phyloP scores from a whole-genome alignment of 2,329 filamentous ascomycete species.

The Cordyceps tenuipes region DNA sequence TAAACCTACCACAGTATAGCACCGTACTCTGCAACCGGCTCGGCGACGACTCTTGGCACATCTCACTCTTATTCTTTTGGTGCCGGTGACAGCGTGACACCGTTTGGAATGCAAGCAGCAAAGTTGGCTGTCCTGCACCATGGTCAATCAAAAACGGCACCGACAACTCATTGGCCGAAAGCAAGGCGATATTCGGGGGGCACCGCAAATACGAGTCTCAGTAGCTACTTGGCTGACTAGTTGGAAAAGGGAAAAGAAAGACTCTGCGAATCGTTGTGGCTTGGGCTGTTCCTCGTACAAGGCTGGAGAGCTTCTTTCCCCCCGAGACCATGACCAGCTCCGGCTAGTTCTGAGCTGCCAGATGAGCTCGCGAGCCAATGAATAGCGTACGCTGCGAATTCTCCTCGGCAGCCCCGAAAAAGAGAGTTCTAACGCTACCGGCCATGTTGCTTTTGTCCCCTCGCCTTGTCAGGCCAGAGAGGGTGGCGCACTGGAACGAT shows the following conservation, averaged over 20 bases:
- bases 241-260: neutral
- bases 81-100: too few species aligned
- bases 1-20: too few species aligned
- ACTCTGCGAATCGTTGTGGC: neutral
- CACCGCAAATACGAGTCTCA: neutral
- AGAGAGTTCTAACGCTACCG: neutral
- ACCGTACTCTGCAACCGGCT: too few species aligned
- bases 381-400: neutral
- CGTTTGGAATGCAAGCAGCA: too few species aligned
- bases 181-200: neutral
- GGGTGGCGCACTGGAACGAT: neutral
- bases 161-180: neutral
- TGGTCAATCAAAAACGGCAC: too few species aligned
- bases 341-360: neutral
- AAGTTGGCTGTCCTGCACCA: too few species aligned
- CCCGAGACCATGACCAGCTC: neutral
- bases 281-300: neutral
- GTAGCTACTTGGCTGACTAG: neutral
- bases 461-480: neutral
- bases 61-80: too few species aligned
- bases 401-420: neutral
- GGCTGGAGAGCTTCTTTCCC: neutral
- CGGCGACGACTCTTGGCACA: too few species aligned
- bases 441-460: neutral
- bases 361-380: neutral